Evolutionary conservation across 1,139 yeast species (phyloP).

Genomic region (Spencermartinsiella ligniputridi): DNA sequence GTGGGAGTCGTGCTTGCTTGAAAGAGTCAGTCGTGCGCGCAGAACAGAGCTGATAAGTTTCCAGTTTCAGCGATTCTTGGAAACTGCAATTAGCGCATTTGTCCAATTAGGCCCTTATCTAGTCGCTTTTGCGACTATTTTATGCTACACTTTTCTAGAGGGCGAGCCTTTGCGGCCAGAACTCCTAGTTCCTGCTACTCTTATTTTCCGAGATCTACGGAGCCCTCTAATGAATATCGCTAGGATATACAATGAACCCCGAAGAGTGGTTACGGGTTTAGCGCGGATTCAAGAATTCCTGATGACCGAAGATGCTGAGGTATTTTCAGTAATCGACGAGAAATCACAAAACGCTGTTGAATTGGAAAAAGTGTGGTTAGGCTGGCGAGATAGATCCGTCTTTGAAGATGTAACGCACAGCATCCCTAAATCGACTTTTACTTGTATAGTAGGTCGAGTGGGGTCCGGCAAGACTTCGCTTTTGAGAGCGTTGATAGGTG

Average conservation of each 20-base stretch:
- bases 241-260: conserved; percentile 41
- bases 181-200: conserved; percentile 65
- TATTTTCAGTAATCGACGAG: conserved; percentile 33
- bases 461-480: conserved; percentile 77
- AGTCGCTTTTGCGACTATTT: conserved; percentile 63
- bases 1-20: conserved; percentile 66
- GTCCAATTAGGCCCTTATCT: conserved; percentile 65
- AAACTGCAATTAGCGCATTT: conserved; percentile 47
- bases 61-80: conserved; percentile 20
- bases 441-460: conserved; percentile 73
- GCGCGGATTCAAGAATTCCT: conserved; percentile 53
- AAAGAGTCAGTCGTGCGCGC: conserved; percentile 45
- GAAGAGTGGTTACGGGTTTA: conserved; percentile 59
- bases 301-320: conserved; percentile 46
- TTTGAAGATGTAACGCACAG: conserved; percentile 47
- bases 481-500: conserved; percentile 58
- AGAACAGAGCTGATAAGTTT: conserved; percentile 64
- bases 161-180: conserved; percentile 57
- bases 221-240: conserved; percentile 51
- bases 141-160: conserved; percentile 40
- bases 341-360: conserved; percentile 33
- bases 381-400: conserved; percentile 47
- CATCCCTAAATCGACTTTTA: conserved; percentile 55
- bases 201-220: conserved; percentile 54
- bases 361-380: conserved; percentile 42